Percentiles rank a stretch among this genome's conserved stretches.
These are phyloP conservation scores for Colletotrichum sp. DNA, from an alignment of 2,329 filamentous ascomycete species.

Conservation along the genomic window DNA sequence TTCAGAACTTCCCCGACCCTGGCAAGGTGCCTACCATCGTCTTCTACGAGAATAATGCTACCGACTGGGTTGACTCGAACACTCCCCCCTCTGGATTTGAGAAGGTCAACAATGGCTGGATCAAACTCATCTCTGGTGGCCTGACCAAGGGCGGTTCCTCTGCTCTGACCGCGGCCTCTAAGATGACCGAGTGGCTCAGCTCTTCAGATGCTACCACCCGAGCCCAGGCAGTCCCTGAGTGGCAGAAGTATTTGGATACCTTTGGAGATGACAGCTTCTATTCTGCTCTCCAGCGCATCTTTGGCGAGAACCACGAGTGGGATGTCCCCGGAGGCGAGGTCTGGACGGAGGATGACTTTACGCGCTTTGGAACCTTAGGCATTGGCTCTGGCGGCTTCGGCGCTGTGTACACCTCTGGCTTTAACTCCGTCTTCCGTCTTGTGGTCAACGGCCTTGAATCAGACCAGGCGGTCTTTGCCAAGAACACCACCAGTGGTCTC, in stretches of 20 bases:
- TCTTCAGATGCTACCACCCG: neutral
- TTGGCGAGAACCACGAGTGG: neutral
- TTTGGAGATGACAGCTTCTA: constrained; percentile 5
- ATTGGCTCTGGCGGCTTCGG: constrained; percentile 1
- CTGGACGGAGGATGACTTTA: neutral
- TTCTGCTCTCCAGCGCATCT: neutral
- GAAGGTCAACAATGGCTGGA: neutral
- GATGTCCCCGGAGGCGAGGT: neutral
- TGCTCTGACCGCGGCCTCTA: neutral
- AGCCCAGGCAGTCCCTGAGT: neutral
- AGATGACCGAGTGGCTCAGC: neutral
- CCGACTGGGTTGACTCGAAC: neutral
- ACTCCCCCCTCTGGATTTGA: neutral
- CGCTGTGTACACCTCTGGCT: neutral
- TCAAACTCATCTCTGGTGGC: neutral
- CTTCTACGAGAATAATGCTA: neutral
- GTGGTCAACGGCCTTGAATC: neutral
- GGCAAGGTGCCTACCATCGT: neutral
- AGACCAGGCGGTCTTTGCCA: neutral
- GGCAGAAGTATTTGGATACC: neutral
- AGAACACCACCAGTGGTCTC: neutral
- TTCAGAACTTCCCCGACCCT: neutral
- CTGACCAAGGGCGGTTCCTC: neutral
- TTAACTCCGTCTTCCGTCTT: neutral
- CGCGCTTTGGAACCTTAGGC: neutral